These are phyloP conservation scores for Botrytis aclada DNA, from an alignment of 2,329 filamentous ascomycete genomes.

Conservation along the genomic window DNA sequence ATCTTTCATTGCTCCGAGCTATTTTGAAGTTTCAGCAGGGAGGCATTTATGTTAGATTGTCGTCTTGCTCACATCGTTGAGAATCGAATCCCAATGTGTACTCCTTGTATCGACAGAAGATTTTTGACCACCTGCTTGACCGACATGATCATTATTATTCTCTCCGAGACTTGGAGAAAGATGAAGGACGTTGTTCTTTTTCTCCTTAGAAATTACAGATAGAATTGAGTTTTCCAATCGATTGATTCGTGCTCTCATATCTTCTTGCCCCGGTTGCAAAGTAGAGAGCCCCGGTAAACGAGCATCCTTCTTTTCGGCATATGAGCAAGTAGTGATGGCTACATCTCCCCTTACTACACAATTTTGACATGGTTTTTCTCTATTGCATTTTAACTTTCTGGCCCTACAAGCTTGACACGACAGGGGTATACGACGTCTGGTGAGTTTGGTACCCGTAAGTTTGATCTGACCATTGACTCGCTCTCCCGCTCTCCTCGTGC, in stretches of 20 bases:
- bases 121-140: conserved; percentile 23
- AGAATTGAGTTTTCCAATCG: conserved; percentile 56
- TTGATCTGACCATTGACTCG: neutral
- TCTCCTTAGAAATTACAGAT: conserved; percentile 44
- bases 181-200: conserved; percentile 4
- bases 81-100: conserved; percentile 57
- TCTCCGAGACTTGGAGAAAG: neutral
- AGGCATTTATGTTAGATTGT: neutral
- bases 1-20: neutral
- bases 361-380: conserved; percentile 50
- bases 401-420: conserved; percentile 26
- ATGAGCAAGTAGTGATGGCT: conserved; percentile 42
- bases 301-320: conserved; percentile 49
- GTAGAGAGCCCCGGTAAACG: conserved; percentile 31
- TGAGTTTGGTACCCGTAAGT: neutral
- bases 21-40: neutral
- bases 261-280: conserved; percentile 36
- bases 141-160: neutral
- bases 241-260: conserved; percentile 52
- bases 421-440: conserved; percentile 23
- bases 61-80: conserved; percentile 50
- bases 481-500: neutral
- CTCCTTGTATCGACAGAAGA: conserved; percentile 39
- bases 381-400: conserved; percentile 49
- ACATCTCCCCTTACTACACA: conserved; percentile 49